A percentile compares a stretch with the other conserved stretches of the same genome.
Evolutionary conservation across 2,329 filamentous ascomycete species (phyloP).

Genomic region (Fusarium sp.): DNA sequence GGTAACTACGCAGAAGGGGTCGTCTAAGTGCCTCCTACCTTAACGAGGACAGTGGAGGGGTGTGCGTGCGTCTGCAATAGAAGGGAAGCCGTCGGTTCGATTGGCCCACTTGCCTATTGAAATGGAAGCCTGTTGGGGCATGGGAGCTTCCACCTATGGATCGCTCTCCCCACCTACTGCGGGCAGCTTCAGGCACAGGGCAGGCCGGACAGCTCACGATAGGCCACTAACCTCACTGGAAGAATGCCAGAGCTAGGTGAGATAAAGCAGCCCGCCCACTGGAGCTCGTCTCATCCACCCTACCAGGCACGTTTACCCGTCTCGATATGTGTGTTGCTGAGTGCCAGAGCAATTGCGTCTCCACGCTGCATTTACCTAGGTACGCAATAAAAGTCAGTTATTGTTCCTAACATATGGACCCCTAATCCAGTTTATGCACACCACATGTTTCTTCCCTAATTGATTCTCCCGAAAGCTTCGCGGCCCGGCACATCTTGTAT

Average conservation of each 20-base stretch:
- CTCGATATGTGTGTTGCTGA: constrained; percentile 33
- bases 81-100: neutral
- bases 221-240: constrained; percentile 10
- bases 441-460: constrained; percentile 1
- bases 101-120: neutral
- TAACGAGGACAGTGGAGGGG: neutral
- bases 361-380: constrained; percentile 16
- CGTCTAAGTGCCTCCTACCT: neutral
- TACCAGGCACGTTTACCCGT: constrained; percentile 41
- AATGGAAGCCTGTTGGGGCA: neutral
- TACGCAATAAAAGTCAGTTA: constrained; percentile 35
- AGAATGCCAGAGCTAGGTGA: no score
- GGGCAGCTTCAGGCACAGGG: constrained; percentile 6
- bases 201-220: constrained; percentile 1
- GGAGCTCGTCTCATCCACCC: constrained; percentile 41
- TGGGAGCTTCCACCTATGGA: neutral
- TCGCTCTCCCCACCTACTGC: neutral
- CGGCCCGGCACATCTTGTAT: constrained; percentile 33
- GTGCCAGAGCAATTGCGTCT: constrained; percentile 26
- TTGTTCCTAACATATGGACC: neutral
- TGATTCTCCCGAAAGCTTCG: constrained; percentile 37
- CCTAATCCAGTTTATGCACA: neutral
- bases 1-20: constrained; percentile 3
- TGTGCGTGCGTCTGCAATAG: neutral
- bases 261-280: neutral